Evolutionary conservation across 202 grass and related monocot genomes (phyloP).

Genomic region (Hordeum pubiflorum): DNA sequence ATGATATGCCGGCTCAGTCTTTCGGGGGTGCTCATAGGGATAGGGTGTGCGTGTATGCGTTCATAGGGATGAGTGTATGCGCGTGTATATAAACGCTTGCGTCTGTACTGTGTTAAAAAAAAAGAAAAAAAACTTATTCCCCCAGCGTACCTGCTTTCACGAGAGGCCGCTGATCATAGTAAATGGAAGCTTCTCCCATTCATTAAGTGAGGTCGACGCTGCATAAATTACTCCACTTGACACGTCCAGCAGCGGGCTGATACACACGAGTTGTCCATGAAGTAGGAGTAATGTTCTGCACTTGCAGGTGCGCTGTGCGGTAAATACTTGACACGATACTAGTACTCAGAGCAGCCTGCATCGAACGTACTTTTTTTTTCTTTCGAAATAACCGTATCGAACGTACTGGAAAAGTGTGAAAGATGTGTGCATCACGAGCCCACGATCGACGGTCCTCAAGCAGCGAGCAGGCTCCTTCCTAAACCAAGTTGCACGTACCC

Average conservation of each 20-base stretch:
- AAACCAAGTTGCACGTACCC: too few species aligned
- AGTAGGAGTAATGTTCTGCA: neutral
- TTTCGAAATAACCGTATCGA: neutral
- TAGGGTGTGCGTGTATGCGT: too few species aligned
- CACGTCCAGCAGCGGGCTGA: neutral
- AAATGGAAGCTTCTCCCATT: neutral
- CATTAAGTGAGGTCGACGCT: neutral
- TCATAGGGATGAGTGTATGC: too few species aligned
- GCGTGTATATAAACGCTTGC: too few species aligned
- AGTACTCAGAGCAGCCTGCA: neutral
- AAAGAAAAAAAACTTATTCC: neutral
- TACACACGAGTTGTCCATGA: neutral
- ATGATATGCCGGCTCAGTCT: too few species aligned
- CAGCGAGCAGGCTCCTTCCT: neutral
- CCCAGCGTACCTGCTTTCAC: neutral
- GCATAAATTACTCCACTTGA: neutral
- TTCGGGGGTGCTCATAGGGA: too few species aligned
- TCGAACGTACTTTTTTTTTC: neutral
- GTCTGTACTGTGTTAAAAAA: too few species aligned
- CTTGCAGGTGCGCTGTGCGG: neutral
- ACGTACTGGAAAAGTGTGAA: neutral
- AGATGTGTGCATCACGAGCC: too few species aligned
- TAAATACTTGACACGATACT: too few species aligned
- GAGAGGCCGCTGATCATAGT: slow-evolving; percentile 6
- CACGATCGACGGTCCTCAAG: neutral